phyloP scores from a whole-genome alignment of 2,329 filamentous ascomycete genomes.

The Teratosphaeria zuluensis region DNA sequence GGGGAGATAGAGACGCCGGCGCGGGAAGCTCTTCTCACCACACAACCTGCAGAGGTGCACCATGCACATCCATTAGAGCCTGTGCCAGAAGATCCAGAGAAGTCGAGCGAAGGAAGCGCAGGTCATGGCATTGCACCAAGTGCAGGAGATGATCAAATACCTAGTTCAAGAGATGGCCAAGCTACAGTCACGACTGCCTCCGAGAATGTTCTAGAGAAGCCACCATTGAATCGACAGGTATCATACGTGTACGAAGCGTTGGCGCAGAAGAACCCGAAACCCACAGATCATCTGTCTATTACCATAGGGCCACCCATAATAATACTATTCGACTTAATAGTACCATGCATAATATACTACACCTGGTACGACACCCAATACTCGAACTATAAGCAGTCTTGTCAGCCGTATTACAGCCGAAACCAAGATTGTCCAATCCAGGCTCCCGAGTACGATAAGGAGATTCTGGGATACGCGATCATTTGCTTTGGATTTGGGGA shows the following conservation, averaged over 20 bases:
- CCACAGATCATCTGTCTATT: constrained; percentile 16
- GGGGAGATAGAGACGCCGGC: neutral
- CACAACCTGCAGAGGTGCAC: neutral
- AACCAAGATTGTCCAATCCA: constrained; percentile 13
- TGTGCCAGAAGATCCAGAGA: neutral
- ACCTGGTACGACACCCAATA: constrained; percentile 18
- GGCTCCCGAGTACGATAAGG: constrained; percentile 16
- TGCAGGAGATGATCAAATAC: neutral
- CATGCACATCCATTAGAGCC: neutral
- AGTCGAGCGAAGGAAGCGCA: neutral
- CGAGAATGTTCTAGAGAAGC: neutral
- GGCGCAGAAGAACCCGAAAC: constrained; percentile 10
- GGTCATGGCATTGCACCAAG: neutral
- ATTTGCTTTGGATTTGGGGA: constrained; percentile 23
- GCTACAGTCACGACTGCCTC: neutral
- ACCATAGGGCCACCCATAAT: constrained; percentile 23
- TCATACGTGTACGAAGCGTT: constrained; percentile 1
- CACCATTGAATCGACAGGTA: neutral
- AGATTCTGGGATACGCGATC: constrained; percentile 22
- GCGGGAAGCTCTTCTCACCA: neutral
- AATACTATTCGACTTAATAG: constrained; percentile 21
- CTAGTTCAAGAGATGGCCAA: neutral
- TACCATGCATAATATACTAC: constrained; percentile 25
- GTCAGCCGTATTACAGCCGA: constrained; percentile 7
- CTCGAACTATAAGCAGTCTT: constrained; percentile 9